Base-by-base conservation (phyloP, 768 basidiomycete species). In the Mycena amicta region DNA sequence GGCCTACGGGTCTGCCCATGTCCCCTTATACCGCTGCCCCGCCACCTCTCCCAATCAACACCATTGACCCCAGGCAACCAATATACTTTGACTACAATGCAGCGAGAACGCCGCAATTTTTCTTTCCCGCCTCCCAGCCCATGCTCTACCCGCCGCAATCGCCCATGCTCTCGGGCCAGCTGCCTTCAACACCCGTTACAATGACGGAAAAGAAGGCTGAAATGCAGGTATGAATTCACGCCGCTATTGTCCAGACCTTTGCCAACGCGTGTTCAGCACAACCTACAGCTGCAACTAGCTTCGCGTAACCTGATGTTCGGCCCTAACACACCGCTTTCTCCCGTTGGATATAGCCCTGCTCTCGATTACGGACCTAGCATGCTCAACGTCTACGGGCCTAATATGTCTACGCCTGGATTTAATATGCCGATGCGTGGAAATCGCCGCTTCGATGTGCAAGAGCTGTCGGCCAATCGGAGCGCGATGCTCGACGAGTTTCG, bases 401-500 rank as follows among this genome's bases (percentile, higher is more conserved):
- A 72, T 56, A 70, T 74, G 15, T 71, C 73, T 18, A 66, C 72
- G 29, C 74, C 70, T 31, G 59, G 71, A 5, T 77, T 73, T 62
- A 71, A 72, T 53, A 77, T 73, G 64, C 68, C 70, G n/a, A 56
- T 71, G 50, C 82, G 82, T 50, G 74, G 76, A 20, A 70, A 70
- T 29, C 82, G 83, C 30, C 83, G 81, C 40, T 72, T 73, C 20
- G 81, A 80, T 29, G 70, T 72, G 45, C 61, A 59, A 43, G 20
- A 5, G 22, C 43, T 45, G 8, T 49, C 47, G 47, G 4, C 30
- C 70, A 63, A 50, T 73, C n/a, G n/a, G n/a, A n/a, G n/a, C n/a
- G n/a, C n/a, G n/a, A 67, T 92, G 37, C 72, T 97, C 52, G 92
- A 95, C 55, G 92, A 95, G 57, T 97, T 95, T 72, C 84, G 93